Conservation (phyloP, 148 eudicot species). For the Rhododendron kiyosumense region DNA sequence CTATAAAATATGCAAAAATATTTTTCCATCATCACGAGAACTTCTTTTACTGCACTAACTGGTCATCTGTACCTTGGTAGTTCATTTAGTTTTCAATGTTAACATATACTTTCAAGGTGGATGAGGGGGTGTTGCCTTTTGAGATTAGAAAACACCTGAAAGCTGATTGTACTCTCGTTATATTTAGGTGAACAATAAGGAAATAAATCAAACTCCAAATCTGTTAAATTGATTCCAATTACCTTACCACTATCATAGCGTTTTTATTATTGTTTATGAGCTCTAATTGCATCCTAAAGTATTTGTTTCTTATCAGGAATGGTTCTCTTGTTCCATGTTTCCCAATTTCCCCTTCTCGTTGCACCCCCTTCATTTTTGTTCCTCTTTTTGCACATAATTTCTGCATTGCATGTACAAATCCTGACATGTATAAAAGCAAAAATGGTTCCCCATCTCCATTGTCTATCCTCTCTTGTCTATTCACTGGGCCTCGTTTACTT, state of each 20-base stretch:
- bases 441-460: neutral
- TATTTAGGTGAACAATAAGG: neutral
- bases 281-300: neutral
- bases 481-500: neutral
- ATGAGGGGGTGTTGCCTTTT: neutral
- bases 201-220: neutral
- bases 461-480: neutral
- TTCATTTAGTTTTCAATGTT: neutral
- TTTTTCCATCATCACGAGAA: neutral
- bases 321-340: neutral
- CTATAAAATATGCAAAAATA: neutral
- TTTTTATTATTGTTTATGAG: neutral
- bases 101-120: neutral
- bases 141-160: neutral
- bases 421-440: neutral
- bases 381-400: neutral
- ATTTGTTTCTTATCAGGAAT: neutral
- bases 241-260: neutral
- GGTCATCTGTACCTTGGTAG: neutral
- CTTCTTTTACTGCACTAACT: neutral
- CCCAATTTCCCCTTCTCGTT: neutral
- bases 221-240: neutral
- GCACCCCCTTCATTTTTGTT: neutral
- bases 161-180: neutral
- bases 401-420: conserved; percentile 3